Evolutionary conservation across 495 filamentous ascomycete genomes (phyloP).

Genomic region (Penicillium paradoxum): DNA sequence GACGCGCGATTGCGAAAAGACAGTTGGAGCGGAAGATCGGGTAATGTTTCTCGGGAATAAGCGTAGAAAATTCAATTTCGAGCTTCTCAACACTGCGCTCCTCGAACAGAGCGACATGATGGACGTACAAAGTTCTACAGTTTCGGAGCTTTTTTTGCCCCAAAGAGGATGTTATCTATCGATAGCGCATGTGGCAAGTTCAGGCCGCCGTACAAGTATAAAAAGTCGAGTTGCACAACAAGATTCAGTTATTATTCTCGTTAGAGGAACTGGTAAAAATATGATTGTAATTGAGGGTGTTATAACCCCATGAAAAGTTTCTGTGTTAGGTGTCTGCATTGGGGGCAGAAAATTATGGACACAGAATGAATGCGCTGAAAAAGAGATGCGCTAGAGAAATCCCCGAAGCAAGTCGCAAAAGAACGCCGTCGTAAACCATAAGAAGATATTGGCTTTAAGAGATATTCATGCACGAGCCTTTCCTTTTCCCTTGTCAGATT

Average conservation of each 20-base stretch:
- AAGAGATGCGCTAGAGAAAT: constrained; percentile 6
- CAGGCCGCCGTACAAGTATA: background rate
- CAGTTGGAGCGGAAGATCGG: background rate
- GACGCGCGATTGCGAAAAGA: background rate
- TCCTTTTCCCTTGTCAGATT: constrained; percentile 38
- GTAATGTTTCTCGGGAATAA: background rate
- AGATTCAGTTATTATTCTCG: background rate
- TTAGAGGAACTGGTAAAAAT: no score
- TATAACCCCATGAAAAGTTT: background rate
- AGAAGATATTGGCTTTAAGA: background rate
- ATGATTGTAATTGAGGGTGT: no score
- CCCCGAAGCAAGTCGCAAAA: background rate
- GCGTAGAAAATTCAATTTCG: constrained; percentile 5
- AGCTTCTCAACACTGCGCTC: constrained; percentile 21
- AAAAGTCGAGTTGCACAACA: background rate
- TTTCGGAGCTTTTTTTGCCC: constrained; percentile 21
- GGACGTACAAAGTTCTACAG: constrained; percentile 13
- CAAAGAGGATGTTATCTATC: constrained; percentile 16
- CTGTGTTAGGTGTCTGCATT: background rate
- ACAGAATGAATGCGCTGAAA: constrained; percentile 10
- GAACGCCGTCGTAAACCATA: constrained; percentile 21
- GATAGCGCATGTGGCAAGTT: constrained; percentile 17
- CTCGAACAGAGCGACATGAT: constrained; percentile 33
- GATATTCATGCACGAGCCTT: constrained; percentile 33
- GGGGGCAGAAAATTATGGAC: background rate